Evolutionary conservation across 805 yeast species (phyloP), one percentile per base, ranked within the genome.

Genomic region (Limtongia smithiae): DNA sequence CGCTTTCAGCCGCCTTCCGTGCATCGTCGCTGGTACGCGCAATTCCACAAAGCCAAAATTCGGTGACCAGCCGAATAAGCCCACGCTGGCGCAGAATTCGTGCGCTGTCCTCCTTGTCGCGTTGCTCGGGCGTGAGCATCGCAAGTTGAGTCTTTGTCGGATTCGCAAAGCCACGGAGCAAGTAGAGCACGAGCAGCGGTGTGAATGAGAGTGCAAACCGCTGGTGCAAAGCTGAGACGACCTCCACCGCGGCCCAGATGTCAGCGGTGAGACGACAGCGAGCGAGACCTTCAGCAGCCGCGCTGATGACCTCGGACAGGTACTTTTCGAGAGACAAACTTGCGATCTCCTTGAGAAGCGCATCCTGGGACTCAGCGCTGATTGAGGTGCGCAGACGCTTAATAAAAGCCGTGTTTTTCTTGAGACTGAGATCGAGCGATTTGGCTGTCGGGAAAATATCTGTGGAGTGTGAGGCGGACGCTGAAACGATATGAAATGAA

Each of bases 401-500:
- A 43, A 88, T 81, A 61, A 86, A 85, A 0, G 88, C 83, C 3
- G 87, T 65, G 41, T 90, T 86, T 64, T 83, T 85, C 71, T 89
- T 89, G 57, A 89, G 70, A 48, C 90, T 83, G 0, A 94, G 71
- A 62, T 89, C 96, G 8, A 81, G 30, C 44, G 54, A 15, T 41
- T 48, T 22, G 33, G 54, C 8, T 41, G 54, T 15, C 34, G 36
- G 14, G 41, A 53, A 28, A 35, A 63, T 38, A 35, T 58, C 60
- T 35, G 34, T 25, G 9, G 9, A 6, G 28, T 15, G 22, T 30
- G 24, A 33, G 28, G 14, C 20, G 25, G 15, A 8, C 15, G 20
- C 8, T 12, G 38, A 14, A 33, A 15, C 11, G 17, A 18, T n/a
- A 1, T 20, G 22, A 9, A 12, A 17, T 12, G 31, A 18, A 8